A percentile compares a stretch with the other conserved stretches of the same genome.
These are phyloP conservation scores for Rutstroemia sp. DNA, from an alignment of 2,329 filamentous ascomycete genomes.

Conservation along the genomic window DNA sequence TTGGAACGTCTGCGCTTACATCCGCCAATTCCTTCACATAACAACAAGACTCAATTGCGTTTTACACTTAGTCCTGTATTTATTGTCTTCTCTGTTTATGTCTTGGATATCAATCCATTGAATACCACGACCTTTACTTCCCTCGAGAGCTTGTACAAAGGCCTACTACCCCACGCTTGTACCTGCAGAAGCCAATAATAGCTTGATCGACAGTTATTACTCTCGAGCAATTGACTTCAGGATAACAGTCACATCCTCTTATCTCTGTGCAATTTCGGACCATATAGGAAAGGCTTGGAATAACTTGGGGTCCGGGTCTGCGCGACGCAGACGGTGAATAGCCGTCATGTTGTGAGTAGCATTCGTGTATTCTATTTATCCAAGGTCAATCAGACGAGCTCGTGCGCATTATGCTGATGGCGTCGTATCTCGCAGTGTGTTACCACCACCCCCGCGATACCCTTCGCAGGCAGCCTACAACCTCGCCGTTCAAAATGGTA, in stretches of 20 bases:
- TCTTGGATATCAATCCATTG: background rate
- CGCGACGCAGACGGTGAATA: background rate
- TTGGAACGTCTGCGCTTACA: too few species aligned
- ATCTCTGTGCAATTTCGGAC: background rate
- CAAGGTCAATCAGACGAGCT: background rate
- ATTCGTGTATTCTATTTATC: slow-evolving; percentile 2
- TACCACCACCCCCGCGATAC: slow-evolving; percentile 81
- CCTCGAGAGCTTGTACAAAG: background rate
- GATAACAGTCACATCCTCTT: background rate
- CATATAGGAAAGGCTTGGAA: background rate
- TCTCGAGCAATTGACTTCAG: background rate
- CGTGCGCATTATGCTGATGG: slow-evolving; percentile 18
- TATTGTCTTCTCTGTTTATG: background rate
- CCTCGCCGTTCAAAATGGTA: slow-evolving; percentile 60
- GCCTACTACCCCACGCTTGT: slow-evolving; percentile 20
- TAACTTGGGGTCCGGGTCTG: background rate
- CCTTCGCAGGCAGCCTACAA: slow-evolving; percentile 66
- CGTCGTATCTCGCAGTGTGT: slow-evolving; percentile 43
- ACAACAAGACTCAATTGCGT: too few species aligned
- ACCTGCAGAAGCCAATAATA: slow-evolving; percentile 12
- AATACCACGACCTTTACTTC: background rate
- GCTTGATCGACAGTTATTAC: background rate
- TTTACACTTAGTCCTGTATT: background rate
- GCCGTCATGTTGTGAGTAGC: slow-evolving; percentile 8
- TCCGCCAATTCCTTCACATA: too few species aligned